These are phyloP conservation scores for Clonostachys sp. DNA, from an alignment of 2,329 filamentous ascomycete genomes.

Conservation along the genomic window DNA sequence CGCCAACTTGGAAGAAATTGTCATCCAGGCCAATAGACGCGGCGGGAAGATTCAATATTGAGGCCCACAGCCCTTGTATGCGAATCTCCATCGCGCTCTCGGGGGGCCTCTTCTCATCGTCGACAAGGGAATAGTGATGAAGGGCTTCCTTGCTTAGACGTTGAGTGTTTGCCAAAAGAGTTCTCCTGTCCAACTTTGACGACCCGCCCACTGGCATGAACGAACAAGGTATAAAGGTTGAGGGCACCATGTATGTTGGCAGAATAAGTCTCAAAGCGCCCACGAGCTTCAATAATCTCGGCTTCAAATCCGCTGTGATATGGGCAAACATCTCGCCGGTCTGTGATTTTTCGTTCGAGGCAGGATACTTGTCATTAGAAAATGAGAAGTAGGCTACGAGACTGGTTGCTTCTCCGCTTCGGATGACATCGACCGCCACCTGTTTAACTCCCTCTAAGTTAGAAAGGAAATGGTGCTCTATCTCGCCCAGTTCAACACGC, in stretches of 20 bases:
- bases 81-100: not conserved
- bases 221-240: conserved; percentile 2
- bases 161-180: not conserved
- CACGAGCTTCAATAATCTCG: not conserved
- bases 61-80: not conserved
- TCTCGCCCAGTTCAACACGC: conserved; percentile 36
- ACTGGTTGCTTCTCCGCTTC: no score
- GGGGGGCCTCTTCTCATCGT: not conserved
- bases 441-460: no score
- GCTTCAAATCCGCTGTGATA: no score
- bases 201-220: conserved; percentile 6
- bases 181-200: conserved; percentile 5
- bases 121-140: not conserved
- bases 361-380: not conserved
- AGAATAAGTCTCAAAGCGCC: not conserved
- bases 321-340: no score
- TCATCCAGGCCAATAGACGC: not conserved
- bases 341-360: no score
- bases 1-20: conserved; percentile 30
- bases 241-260: conserved; percentile 8
- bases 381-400: no score
- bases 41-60: not conserved
- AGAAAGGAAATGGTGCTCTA: conserved; percentile 5
- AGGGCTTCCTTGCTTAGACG: not conserved
- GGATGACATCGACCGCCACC: no score